Evolutionary conservation across 257 asterid species (phyloP), one percentile per base, ranked within the genome.

Genomic region (Jaltomata sinuosa): DNA sequence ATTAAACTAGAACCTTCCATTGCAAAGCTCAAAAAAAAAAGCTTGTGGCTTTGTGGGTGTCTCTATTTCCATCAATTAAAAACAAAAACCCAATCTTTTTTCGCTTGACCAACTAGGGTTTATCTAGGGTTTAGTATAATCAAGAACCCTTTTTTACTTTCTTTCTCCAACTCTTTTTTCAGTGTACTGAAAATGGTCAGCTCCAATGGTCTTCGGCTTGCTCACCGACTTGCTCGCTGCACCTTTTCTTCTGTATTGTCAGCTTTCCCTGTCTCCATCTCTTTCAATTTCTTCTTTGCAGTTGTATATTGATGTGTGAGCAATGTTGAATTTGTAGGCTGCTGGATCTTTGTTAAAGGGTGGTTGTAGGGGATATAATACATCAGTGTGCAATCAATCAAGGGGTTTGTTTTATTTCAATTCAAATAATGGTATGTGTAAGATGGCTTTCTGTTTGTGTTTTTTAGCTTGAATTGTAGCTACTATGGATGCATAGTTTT

Each of bases 321-420:
- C 34, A 61, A 14, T 68, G 62, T 38, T 18, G 61, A 83, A 68
- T 38, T 54, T 87, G 84, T 88, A 92, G 97, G 72, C 91, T 53
- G 74, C 83, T 83, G 89, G 89, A 84, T 87, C 88, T 67, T 68
- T 85, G 50, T 85, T 82, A 85, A 87, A 86, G 79, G 90, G 87
- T 61, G 89, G 91, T 22, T 81, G 72, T 85, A 92, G 97, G 88
- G 87, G 89, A 79, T 93, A 88, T 84, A 86, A 88, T 87, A 90
- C 95, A 11, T 84, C 84, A 21, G 47, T 80, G 25, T 83, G 79
- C 84, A 87, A 87, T 86, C 92, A 89, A 47, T 40, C 88, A 42
- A 72, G 87, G 84, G 34, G 86, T 32, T 85, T 83, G 86, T 53
- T 59, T 59, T 81, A 80, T 83, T 76, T 88, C 47, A 87, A 86